phyloP scores from a whole-genome alignment of 148 eudicot species.

The Vaccinium macrocarpon region DNA sequence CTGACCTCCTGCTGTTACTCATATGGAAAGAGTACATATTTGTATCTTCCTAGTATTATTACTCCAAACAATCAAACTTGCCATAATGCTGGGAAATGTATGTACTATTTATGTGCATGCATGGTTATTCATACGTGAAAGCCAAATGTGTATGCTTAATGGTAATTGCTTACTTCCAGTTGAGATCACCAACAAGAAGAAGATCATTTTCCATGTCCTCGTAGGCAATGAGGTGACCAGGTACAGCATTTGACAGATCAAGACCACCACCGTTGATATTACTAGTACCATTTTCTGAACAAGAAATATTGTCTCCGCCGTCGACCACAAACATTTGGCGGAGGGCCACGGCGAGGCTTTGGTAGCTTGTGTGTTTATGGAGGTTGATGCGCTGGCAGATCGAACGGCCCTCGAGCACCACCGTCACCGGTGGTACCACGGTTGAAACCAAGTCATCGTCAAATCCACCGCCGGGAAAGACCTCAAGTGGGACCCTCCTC shows the following conservation, averaged over 20 bases:
- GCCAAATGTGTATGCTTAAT: background rate
- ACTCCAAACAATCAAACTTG: background rate
- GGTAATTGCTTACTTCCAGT: slow-evolving; percentile 70
- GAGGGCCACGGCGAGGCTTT: slow-evolving; percentile 63
- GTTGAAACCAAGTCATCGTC: slow-evolving; percentile 30
- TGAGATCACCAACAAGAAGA: slow-evolving; percentile 83
- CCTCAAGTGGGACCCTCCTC: slow-evolving; percentile 8
- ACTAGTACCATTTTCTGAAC: background rate
- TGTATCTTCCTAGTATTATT: background rate
- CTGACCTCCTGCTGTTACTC: too few species aligned
- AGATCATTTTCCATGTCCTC: slow-evolving; percentile 90
- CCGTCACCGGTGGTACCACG: slow-evolving; percentile 71
- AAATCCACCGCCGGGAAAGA: slow-evolving; percentile 19
- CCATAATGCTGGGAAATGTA: background rate
- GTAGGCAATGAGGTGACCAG: slow-evolving; percentile 78
- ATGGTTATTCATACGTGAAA: background rate
- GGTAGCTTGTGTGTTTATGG: slow-evolving; percentile 52
- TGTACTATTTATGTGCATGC: too few species aligned
- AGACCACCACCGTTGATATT: background rate
- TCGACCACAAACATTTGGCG: slow-evolving; percentile 57
- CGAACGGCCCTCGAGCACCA: slow-evolving; percentile 82
- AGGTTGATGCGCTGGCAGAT: slow-evolving; percentile 81
- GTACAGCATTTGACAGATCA: slow-evolving; percentile 70
- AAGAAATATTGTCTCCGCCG: background rate
- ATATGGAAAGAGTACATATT: too few species aligned